Evolutionary conservation across 768 basidiomycete species (phyloP), one percentile per base, ranked within the genome.

Genomic region (Lactarius sp.): DNA sequence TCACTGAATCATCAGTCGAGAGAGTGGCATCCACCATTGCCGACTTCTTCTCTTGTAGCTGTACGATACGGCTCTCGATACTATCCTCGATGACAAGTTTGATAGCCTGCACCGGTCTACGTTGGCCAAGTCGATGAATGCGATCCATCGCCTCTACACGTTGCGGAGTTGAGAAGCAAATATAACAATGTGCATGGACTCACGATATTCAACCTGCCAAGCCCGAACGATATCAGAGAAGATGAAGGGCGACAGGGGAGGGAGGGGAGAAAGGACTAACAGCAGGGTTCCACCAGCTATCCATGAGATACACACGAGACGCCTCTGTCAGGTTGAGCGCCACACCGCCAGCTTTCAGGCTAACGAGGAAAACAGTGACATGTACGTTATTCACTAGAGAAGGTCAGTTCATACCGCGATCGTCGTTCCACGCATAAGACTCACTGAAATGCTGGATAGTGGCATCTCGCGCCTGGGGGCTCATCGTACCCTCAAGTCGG

Each of bases 241-340:
- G n/a, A 33, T 18, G 22, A 58, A 14, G 9, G 33, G 52, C 20
- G 33, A n/a, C n/a, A 37, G 8, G 13, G 36, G 44, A 33, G 27
- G 16, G 39, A 36, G 18, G 33, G 8, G 9, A n/a, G 39, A 3
- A 36, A 44, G 20, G 56, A 62, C 60, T 50, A 56, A 88, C 91
- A n/a, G 94, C 94, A 7, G 95, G 95, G 72, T 98, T 98, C 95
- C 95, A 96, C 93, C 93, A 96, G 68, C 89, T 91, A 72, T 96
- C 96, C 94, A 98, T 96, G 70, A 97, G 82, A 74, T 93, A 96
- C 20, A 97, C 94, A 33, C 92, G 89, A 39, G 91, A 93, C 0
- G 94, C 94, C 73, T 92, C 92, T 0, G 92, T 93, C 68, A 94
- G 73, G 72, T 94, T 94, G 55, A 96, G 79, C 3, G 92, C 92